Conservation (phyloP, 345 rosid species). For the Rhodamnia rubescens region DNA sequence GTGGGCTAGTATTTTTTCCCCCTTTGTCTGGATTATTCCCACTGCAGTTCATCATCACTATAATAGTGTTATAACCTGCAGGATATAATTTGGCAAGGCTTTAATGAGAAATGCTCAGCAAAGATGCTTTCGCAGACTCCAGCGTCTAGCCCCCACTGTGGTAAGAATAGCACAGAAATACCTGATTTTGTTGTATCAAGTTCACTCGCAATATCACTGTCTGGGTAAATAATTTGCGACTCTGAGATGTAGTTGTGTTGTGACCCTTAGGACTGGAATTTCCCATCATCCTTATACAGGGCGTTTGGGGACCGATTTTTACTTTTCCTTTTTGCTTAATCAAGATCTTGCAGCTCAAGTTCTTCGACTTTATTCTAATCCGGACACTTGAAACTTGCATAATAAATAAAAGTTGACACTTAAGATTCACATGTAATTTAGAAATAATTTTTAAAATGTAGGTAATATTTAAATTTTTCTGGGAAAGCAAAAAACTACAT, state of each 20-base stretch:
- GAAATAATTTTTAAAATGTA: background rate
- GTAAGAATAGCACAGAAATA: slow-evolving; percentile 20
- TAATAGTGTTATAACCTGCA: slow-evolving; percentile 8
- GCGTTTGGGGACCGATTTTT: background rate
- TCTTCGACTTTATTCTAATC: background rate
- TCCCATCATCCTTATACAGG: background rate
- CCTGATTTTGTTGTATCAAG: background rate
- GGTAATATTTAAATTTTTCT: background rate
- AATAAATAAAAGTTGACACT: background rate
- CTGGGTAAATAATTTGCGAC: background rate
- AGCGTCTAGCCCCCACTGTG: slow-evolving; percentile 37
- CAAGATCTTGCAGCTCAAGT: background rate
- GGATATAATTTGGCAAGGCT: slow-evolving; percentile 60
- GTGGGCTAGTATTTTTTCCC: background rate
- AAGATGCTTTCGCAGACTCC: slow-evolving; percentile 48
- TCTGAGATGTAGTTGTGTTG: background rate
- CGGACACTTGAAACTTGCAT: background rate
- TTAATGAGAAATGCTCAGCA: slow-evolving; percentile 49
- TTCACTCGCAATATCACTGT: background rate
- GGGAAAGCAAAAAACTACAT: background rate
- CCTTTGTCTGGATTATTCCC: background rate
- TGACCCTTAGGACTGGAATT: background rate
- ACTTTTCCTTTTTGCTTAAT: background rate
- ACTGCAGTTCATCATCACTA: background rate
- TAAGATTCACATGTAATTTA: background rate